Base-by-base conservation (phyloP, 176 grass and related monocot genomes). In the Oryza glumipatula region DNA sequence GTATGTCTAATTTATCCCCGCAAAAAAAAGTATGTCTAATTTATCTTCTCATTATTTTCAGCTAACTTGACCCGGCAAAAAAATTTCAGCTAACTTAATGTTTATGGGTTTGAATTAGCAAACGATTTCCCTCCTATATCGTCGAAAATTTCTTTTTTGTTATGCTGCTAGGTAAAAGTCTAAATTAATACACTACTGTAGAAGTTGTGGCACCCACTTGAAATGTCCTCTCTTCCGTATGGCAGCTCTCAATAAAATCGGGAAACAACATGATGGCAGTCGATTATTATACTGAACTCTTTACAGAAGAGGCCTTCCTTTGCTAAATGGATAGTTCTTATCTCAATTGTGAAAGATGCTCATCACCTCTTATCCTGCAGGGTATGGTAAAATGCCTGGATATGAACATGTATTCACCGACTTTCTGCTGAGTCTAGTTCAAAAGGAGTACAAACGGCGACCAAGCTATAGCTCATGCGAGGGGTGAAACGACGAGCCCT, bases 361-460 rank as follows among this genome's bases (percentile, higher is more conserved):
- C 15, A 38, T 41, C 74, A 3, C 67, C 36, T 4, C 80, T 65
- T 77, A 33, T 73, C 69, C 28, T 39, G 67, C 87, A 99, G 96
- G 96, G 10, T 96, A 90, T 51, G 92, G 96, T 33, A 99, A 99
- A 94, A 92, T 99, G 96, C 93, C 96, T 51, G 96, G 89, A 15
- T 99, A 99, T 49, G 96, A 99, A 74, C 96, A 96, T 6, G 89
- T 99, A 64, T 96, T 99, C 79, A 99, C 89, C 0, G 91, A 99
- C 67, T 96, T 99, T 39, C 81, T 99, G 21, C 91, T 96, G 24
- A 92, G 88, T 15, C 72, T 95, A 23, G 84, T 78, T 32, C 89
- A 88, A 74, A 89, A 86, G 76, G 89, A 92, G 76, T 89, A 82
- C 87, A 95, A 91, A 69, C 87, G 84, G 23, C 88, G 88, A 19